phyloP scores from a whole-genome alignment of 23 red algal genomes.

The Pyropia haitanensis region DNA sequence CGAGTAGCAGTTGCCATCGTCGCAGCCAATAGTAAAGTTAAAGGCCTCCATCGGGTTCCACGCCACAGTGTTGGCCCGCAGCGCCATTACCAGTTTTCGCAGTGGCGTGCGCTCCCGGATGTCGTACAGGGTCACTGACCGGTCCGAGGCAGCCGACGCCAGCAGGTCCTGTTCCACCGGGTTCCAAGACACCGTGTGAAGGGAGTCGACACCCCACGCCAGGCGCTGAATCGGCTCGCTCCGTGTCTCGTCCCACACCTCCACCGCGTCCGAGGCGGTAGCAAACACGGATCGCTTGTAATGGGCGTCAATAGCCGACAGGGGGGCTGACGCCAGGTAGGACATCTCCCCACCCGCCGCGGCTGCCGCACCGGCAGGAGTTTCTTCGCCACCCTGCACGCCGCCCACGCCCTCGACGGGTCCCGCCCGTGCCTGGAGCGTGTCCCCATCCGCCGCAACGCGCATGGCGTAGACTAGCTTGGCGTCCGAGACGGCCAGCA shows the following conservation, averaged over 20 bases:
- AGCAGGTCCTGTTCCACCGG: constrained; percentile 62
- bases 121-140: constrained; percentile 69
- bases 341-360: neutral
- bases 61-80: constrained; percentile 74
- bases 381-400: too few relatives aligned
- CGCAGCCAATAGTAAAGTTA: constrained; percentile 73
- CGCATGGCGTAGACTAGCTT: constrained; percentile 12
- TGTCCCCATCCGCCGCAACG: constrained; percentile 5
- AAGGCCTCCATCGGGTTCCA: constrained; percentile 95
- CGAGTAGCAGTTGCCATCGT: constrained; percentile 85
- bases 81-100: constrained; percentile 45
- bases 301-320: constrained; percentile 27
- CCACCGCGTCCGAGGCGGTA: constrained; percentile 55
- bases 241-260: constrained; percentile 69
- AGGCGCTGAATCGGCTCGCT: constrained; percentile 60
- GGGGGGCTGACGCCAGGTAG: constrained; percentile 18
- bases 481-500: constrained; percentile 41
- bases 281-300: constrained; percentile 53
- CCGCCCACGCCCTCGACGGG: too few relatives aligned
- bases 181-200: constrained; percentile 62
- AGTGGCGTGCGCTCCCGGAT: constrained; percentile 50
- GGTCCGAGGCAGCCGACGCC: constrained; percentile 51
- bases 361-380: neutral
- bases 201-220: constrained; percentile 24
- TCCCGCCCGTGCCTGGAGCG: neutral